Conservation (phyloP, 257 asterid genomes). For the Solanum ossicruentum region DNA sequence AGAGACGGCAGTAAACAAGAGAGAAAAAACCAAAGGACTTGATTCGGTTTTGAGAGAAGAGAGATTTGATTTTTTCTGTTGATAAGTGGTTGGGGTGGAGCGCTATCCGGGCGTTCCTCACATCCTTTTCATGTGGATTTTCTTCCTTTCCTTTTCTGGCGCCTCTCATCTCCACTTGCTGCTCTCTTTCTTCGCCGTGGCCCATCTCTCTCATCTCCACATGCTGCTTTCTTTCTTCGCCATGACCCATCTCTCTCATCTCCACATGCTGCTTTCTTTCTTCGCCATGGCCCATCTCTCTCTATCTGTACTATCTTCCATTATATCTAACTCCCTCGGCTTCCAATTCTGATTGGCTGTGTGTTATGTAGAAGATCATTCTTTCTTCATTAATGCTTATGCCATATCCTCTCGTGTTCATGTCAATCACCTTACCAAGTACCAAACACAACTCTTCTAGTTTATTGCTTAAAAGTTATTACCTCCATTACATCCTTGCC, state of each 20-base stretch:
- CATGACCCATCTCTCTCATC: neutral
- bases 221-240: neutral
- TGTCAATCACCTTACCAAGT: neutral
- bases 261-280: conserved; percentile 17
- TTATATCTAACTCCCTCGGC: conserved; percentile 11
- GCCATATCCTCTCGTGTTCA: neutral
- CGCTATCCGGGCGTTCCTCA: conserved; percentile 65
- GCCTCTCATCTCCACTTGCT: conserved; percentile 18
- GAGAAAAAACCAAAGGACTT: neutral
- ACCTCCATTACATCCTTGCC: no score
- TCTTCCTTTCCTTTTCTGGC: conserved; percentile 31
- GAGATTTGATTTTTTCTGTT: conserved; percentile 7
- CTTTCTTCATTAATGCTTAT: neutral
- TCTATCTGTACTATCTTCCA: neutral
- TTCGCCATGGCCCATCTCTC: neutral
- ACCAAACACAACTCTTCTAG: neutral
- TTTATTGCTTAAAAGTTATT: no score
- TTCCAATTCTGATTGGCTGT: neutral
- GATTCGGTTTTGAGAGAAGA: neutral
- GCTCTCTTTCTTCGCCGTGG: neutral
- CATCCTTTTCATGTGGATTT: conserved; percentile 36
- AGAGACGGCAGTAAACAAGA: neutral
- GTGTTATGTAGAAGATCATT: neutral
- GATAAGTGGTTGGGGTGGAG: conserved; percentile 51
- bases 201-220: conserved; percentile 14